Conservation (phyloP, 2,329 filamentous ascomycete species). For the Aspergillus sp. region DNA sequence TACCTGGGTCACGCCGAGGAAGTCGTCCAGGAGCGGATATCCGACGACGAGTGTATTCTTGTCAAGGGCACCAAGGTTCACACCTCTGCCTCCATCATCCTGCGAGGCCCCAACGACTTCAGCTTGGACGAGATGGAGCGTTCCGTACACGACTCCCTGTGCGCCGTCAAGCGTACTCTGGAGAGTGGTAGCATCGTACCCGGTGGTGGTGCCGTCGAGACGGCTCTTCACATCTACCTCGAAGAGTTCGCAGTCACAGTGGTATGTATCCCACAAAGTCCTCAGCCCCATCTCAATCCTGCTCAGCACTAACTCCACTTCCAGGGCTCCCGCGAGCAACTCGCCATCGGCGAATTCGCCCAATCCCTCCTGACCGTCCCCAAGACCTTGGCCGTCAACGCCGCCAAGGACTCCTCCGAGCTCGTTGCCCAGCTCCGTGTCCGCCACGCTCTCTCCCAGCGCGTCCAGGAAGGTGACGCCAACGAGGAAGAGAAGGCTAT, state of each 20-base stretch:
- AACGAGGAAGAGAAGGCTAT: slow-evolving; percentile 82
- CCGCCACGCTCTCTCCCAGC: slow-evolving; percentile 90
- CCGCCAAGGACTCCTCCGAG: slow-evolving; percentile 93
- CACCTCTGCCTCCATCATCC: slow-evolving; percentile 91
- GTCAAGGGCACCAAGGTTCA: slow-evolving; percentile 94
- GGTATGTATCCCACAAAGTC: slow-evolving; percentile 49
- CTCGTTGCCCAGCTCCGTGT: slow-evolving; percentile 93
- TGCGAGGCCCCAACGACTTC: slow-evolving; percentile 94
- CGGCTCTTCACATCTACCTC: slow-evolving; percentile 97
- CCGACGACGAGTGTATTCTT: slow-evolving; percentile 96
- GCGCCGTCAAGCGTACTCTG: slow-evolving; percentile 93
- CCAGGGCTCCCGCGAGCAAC: slow-evolving; percentile 85
- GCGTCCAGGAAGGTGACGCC: slow-evolving; percentile 77
- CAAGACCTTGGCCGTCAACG: slow-evolving; percentile 95
- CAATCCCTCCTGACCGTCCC: slow-evolving; percentile 91
- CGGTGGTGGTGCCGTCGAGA: slow-evolving; percentile 94
- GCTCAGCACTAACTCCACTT: neutral
- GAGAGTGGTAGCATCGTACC: slow-evolving; percentile 97
- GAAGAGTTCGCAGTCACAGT: slow-evolving; percentile 98
- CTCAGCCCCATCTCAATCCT: neutral
- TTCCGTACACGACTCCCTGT: slow-evolving; percentile 94
- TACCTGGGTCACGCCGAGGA: slow-evolving; percentile 91
- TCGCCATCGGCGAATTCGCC: slow-evolving; percentile 96
- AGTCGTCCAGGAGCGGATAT: slow-evolving; percentile 97
- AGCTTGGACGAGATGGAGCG: slow-evolving; percentile 99